phyloP scores from a whole-genome alignment of 2,329 filamentous ascomycete genomes.

The Pezicula carpinea region DNA sequence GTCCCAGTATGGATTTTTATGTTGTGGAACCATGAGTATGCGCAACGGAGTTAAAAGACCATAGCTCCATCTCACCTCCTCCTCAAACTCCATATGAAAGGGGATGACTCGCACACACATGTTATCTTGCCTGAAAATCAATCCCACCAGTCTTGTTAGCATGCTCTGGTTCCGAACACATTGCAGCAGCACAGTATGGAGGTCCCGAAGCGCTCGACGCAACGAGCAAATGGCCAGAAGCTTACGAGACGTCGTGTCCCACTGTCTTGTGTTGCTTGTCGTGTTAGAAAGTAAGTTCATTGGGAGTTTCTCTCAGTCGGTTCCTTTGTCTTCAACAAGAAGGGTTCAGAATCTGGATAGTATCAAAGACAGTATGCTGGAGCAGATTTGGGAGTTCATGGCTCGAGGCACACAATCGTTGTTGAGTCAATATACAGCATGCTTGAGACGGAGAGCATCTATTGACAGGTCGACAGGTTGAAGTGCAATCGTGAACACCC shows the following conservation, averaged over 20 bases:
- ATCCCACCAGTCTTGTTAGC: no score
- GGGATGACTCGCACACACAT: no score
- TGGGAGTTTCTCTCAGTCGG: background rate
- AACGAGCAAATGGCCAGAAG: constrained; percentile 9
- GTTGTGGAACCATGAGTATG: no score
- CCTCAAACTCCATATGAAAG: no score
- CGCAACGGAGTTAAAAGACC: no score
- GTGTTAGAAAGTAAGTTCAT: constrained; percentile 15
- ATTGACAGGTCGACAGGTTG: constrained; percentile 11
- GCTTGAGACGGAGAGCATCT: background rate
- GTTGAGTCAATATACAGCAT: background rate
- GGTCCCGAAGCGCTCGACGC: background rate
- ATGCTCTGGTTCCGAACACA: no score
- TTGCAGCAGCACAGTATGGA: background rate
- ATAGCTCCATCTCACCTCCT: no score
- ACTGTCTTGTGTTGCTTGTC: constrained; percentile 16
- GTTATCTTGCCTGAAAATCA: no score
- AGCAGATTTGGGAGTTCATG: no score
- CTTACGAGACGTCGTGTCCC: constrained; percentile 14
- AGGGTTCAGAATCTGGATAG: no score
- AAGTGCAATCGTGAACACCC: constrained; percentile 51
- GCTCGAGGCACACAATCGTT: background rate
- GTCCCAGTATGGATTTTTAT: no score
- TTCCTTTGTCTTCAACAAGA: background rate
- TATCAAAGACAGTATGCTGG: no score